Percentiles rank a stretch among this genome's conserved stretches.
Conservation (phyloP, 441 rosid genomes). For the Euphorbia schlechtendalii region DNA sequence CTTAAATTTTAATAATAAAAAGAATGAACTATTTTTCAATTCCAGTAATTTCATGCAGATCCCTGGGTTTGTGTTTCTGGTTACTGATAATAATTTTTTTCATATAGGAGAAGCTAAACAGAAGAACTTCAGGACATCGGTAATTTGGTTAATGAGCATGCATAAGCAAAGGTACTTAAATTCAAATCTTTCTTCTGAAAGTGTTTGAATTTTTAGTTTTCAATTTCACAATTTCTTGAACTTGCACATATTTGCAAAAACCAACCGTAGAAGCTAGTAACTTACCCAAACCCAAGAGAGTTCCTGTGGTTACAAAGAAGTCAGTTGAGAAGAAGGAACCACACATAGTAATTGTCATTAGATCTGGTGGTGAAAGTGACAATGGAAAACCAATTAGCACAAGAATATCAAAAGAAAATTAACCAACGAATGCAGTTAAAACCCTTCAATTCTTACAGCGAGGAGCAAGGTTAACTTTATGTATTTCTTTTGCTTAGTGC, state of each 20-base stretch:
- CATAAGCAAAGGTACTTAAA: no score
- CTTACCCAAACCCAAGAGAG: constrained; percentile 1
- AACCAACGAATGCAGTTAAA: constrained; percentile 39
- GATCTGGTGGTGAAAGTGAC: constrained; percentile 37
- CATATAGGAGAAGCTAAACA: constrained; percentile 37
- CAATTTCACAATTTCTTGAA: neutral
- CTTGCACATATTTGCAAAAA: constrained; percentile 23
- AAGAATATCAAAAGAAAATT: constrained; percentile 19
- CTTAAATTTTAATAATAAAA: no score
- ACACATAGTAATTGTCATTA: constrained; percentile 48
- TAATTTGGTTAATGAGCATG: constrained; percentile 56
- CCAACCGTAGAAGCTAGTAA: constrained; percentile 17
- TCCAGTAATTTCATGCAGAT: no score
- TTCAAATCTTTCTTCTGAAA: neutral
- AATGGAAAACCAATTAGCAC: constrained; percentile 22
- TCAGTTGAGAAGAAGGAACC: constrained; percentile 26
- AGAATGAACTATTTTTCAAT: no score
- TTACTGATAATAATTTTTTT: neutral
- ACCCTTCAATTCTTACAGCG: constrained; percentile 65
- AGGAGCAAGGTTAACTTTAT: constrained; percentile 65
- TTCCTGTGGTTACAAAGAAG: constrained; percentile 18
- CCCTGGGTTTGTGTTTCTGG: neutral
- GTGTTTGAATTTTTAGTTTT: neutral
- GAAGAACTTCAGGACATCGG: constrained; percentile 80
- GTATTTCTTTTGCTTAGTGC: no score